Conservation (phyloP, 129 eudicot species). For the Artemisia argyi region DNA sequence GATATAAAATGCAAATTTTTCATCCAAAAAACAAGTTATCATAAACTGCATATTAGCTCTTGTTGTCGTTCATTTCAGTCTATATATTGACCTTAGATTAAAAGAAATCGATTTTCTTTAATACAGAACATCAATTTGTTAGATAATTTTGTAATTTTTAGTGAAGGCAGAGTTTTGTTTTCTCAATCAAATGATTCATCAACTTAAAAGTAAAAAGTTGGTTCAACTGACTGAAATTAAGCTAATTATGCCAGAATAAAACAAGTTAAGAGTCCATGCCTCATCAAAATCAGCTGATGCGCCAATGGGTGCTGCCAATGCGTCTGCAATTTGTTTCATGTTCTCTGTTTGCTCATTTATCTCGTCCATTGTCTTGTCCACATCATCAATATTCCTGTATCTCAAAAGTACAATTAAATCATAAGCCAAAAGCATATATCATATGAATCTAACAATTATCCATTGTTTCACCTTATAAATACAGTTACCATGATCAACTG, state of each 20-base stretch:
- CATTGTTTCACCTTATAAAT: neutral
- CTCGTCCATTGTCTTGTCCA: conserved; percentile 66
- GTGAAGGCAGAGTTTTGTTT: neutral
- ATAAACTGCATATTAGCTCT: too few species aligned
- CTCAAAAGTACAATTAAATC: conserved; percentile 1
- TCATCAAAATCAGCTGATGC: conserved; percentile 67
- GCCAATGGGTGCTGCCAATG: conserved; percentile 58
- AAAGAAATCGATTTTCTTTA: neutral
- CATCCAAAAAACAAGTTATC: too few species aligned
- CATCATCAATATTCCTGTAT: conserved; percentile 56
- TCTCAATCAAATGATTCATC: conserved; percentile 3
- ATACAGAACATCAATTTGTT: neutral
- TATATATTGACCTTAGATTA: neutral
- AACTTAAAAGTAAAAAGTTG: conserved; percentile 6
- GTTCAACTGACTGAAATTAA: neutral
- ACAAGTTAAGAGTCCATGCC: conserved; percentile 20
- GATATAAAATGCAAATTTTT: too few species aligned
- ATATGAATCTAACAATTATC: neutral
- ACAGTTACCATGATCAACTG: neutral
- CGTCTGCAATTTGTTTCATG: conserved; percentile 59
- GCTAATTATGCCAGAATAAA: neutral
- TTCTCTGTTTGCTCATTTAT: conserved; percentile 64
- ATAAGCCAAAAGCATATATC: conserved; percentile 4
- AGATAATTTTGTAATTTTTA: neutral
- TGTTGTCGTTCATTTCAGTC: too few species aligned